These are phyloP conservation scores for Cyberlindnera maclurae DNA, from an alignment of 805 yeast species.

Conservation along the genomic window DNA sequence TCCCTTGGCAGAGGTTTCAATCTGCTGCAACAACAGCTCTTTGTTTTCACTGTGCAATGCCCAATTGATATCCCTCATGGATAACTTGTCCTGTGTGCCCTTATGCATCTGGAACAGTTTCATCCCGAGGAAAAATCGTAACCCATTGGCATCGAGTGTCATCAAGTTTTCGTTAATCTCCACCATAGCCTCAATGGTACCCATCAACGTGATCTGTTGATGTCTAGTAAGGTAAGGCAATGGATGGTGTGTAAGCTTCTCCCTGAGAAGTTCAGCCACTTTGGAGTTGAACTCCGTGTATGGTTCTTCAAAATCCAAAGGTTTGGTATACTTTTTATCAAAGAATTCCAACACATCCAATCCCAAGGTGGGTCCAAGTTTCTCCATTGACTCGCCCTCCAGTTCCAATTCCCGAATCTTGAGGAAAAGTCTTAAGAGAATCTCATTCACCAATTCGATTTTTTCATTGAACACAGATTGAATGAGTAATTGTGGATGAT, in stretches of 20 bases:
- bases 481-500: slow-evolving; percentile 83
- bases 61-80: slow-evolving; percentile 82
- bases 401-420: slow-evolving; percentile 49
- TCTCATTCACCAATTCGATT: slow-evolving; percentile 43
- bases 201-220: slow-evolving; percentile 77
- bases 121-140: slow-evolving; percentile 63
- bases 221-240: slow-evolving; percentile 83
- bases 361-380: slow-evolving; percentile 25
- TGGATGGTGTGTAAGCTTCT: slow-evolving; percentile 54
- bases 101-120: slow-evolving; percentile 54
- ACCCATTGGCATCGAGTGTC: slow-evolving; percentile 45
- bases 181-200: slow-evolving; percentile 58
- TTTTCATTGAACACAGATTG: slow-evolving; percentile 66
- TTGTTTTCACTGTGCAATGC: slow-evolving; percentile 80
- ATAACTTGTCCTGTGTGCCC: slow-evolving; percentile 43
- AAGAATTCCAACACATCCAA: slow-evolving; percentile 26
- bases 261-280: slow-evolving; percentile 43
- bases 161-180: slow-evolving; percentile 39
- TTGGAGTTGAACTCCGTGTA: slow-evolving; percentile 33
- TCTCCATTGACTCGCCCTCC: slow-evolving; percentile 20
- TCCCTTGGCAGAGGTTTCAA: slow-evolving; percentile 34
- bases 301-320: slow-evolving; percentile 28
- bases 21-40: slow-evolving; percentile 49
- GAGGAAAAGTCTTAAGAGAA: slow-evolving; percentile 48
- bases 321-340: not conserved